Evolutionary conservation across 2,329 filamentous ascomycete genomes (phyloP), one percentile per base, ranked within the genome.

Genomic region (Diaporthe helianthi): DNA sequence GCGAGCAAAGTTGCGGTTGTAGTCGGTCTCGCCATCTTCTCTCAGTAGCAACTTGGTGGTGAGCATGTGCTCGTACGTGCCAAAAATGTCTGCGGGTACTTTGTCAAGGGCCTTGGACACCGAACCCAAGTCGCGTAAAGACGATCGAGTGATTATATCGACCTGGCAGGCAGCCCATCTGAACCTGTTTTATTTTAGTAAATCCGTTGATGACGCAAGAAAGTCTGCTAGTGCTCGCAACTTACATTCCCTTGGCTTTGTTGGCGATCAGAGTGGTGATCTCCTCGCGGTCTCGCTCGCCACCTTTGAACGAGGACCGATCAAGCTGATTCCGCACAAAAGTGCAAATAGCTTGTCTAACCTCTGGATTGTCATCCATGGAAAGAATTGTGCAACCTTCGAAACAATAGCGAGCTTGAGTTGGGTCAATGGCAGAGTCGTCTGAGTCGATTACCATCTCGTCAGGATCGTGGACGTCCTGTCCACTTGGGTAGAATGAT

Each of bases 141-240:
- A 33, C 12, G 33, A 53, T 7, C 24, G 38, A 2, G 44, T 19
- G 31, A 69, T 58, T 24, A 58, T 51, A 24, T 65, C 60, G 17
- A 69, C 38, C 24, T 69, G 60, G 24, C 67, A 69, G 1, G 60
- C 60, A 10, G 63, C 67, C 38, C 41, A 58, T 44, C 67, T 33
- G 29, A 69, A 69, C 38, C 63, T 65, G 10, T 29, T 3, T 2
- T 3, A 8, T 1, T 8, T 2, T 15, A 1, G 17, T 0, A 17
- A 3, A 17, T 1, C 3, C 1, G 0, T 1, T 24, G 0, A 13
- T n/a, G n/a, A n/a, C n/a, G n/a, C n/a, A n/a, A n/a, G n/a, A n/a
- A n/a, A n/a, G n/a, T n/a, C n/a, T n/a, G n/a, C n/a, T n/a, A n/a
- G n/a, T n/a, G 0, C 22, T 5, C 10, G 1, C 2, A 7, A 61